Evolutionary conservation across 345 rosid genomes (phyloP), one percentile per base, ranked within the genome.

Genomic region (Citrus cavaleriei): DNA sequence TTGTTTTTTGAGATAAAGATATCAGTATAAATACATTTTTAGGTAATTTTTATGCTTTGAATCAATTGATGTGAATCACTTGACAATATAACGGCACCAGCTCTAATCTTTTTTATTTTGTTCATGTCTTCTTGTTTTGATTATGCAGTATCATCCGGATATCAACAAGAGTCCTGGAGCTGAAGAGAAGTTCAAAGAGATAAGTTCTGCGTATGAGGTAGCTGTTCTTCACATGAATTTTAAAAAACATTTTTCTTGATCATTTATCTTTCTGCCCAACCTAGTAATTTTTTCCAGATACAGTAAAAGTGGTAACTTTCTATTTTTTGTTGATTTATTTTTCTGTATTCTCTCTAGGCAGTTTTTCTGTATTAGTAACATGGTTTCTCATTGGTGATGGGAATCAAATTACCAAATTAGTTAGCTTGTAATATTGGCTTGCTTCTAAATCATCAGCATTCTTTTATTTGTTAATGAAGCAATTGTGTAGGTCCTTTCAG

Each of bases 131-230:
- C 68, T 73, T 68, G 55, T 61, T 82, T 86, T 82, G 46, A 76
- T 54, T 54, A 4, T 19, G 83, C 90, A 95, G 97, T 93, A 91
- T 83, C 99, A 93, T 84, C 99, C 98, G 0, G 99, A 95, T 83
- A 78, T 91, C 87, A 95, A 87, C 83, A 95, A 85, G 85, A 85
- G 80, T 70, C 88, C 96, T 64, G 98, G 90, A 27, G 96, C 97
- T 3, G 98, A 93, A 83, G 99, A 93, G 55, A 93, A 93, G 88
- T 93, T 95, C 83, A 93, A 95, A 84, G 89, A 95, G 88, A 92
- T 95, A 74, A 95, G 98, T 85, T 97, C 99, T 75, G 99, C 99
- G 10, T 93, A 95, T 78, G 97, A 95, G 97, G 98, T 93, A 86
- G 81, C 59, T 70, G 22, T 40, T 77, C 21, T 76, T 69, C 70